Conservation (phyloP, 2,329 filamentous ascomycete species). For the Botryosphaeria dothidea region DNA sequence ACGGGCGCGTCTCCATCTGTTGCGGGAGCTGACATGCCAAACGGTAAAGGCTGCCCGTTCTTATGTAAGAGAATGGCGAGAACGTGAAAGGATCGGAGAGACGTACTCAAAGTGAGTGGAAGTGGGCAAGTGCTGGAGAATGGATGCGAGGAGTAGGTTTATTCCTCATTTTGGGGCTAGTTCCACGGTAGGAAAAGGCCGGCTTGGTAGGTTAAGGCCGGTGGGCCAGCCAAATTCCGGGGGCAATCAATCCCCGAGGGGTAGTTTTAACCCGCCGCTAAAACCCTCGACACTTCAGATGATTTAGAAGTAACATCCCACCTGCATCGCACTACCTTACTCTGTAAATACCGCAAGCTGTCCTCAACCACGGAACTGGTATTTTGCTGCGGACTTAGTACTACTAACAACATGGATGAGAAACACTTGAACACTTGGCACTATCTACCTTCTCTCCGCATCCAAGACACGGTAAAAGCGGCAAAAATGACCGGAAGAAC, state of each 20-base stretch:
- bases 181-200: background rate
- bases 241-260: background rate
- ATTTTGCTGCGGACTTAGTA: too few species aligned
- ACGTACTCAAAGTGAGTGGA: background rate
- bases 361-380: too few species aligned
- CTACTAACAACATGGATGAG: too few species aligned
- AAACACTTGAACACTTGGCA: too few species aligned
- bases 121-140: background rate
- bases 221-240: background rate
- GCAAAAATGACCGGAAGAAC: slow-evolving; percentile 67
- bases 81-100: background rate
- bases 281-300: background rate
- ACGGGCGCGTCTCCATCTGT: background rate
- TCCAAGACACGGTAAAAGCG: slow-evolving; percentile 48
- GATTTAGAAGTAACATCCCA: too few species aligned
- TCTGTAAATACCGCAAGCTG: too few species aligned
- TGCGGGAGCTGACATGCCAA: background rate
- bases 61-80: background rate
- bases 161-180: background rate
- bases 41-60: background rate
- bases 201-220: background rate
- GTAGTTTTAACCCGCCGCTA: background rate
- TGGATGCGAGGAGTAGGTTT: background rate
- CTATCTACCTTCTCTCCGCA: background rate
- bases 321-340: too few species aligned